phyloP scores from a whole-genome alignment of 163 green algal genomes.

The Coccomyxa subellipsoidea region DNA sequence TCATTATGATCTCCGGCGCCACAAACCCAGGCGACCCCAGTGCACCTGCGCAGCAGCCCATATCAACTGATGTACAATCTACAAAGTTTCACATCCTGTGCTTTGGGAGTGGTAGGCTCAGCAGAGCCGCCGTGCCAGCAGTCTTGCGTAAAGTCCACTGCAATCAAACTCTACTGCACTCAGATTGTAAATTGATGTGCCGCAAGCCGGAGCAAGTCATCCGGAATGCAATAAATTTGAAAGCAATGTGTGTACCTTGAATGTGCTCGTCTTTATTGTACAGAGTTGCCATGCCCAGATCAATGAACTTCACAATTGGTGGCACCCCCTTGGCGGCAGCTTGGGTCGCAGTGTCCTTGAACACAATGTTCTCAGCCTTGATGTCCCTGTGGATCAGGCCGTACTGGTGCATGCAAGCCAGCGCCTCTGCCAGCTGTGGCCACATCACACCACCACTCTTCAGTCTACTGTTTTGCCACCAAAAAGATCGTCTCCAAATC shows the following conservation, averaged over 20 bases:
- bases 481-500: no score
- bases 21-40: constrained; percentile 69
- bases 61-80: background rate
- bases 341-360: background rate
- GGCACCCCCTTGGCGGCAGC: background rate
- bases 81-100: background rate
- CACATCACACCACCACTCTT: background rate
- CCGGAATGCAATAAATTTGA: background rate
- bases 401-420: constrained; percentile 64
- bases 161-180: background rate
- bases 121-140: background rate
- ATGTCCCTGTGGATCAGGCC: constrained; percentile 80
- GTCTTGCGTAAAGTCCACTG: background rate
- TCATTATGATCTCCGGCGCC: constrained; percentile 54
- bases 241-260: constrained; percentile 17
- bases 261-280: constrained; percentile 33
- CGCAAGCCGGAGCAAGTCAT: no score
- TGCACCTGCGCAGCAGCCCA: constrained; percentile 19
- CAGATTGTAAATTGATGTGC: no score
- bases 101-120: background rate
- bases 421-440: constrained; percentile 45
- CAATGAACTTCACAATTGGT: constrained; percentile 62
- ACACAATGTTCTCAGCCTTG: constrained; percentile 57
- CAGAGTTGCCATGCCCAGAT: constrained; percentile 65
- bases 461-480: background rate